Percentiles rank a stretch among this genome's conserved stretches.
phyloP scores from a whole-genome alignment of 1,284 basidiomycete genomes.

The Laetiporus sulphureus region DNA sequence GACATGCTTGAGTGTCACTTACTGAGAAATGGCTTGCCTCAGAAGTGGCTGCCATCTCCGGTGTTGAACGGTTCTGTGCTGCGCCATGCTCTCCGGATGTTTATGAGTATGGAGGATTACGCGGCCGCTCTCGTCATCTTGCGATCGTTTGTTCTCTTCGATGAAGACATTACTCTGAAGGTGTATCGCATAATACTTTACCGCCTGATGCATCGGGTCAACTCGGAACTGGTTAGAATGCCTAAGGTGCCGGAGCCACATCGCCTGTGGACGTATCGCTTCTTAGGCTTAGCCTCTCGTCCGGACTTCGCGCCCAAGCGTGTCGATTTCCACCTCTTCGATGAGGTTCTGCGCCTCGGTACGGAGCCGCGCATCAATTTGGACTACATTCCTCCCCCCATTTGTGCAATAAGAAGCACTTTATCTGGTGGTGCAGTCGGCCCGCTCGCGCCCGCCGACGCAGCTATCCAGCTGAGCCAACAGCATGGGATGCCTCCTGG shows the following conservation, averaged over 20 bases:
- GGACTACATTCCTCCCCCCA: conserved; percentile 10
- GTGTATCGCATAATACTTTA: conserved; percentile 35
- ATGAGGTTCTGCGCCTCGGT: conserved; percentile 12
- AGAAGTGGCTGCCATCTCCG: conserved; percentile 17
- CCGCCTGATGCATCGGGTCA: conserved; percentile 17
- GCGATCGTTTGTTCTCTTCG: conserved; percentile 25
- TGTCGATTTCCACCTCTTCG: conserved; percentile 10
- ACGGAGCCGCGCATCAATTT: conserved; percentile 10
- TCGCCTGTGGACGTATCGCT: conserved; percentile 22
- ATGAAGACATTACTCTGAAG: conserved; percentile 26
- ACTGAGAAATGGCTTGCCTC: conserved; percentile 17
- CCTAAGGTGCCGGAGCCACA: not conserved
- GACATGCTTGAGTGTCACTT: conserved; percentile 37
- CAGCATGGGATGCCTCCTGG: no score
- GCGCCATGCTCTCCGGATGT: conserved; percentile 35
- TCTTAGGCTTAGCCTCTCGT: conserved; percentile 19
- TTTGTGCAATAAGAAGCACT: no score
- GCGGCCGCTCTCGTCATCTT: conserved; percentile 36
- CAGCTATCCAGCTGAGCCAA: no score
- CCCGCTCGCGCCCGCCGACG: no score
- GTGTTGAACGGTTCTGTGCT: conserved; percentile 30
- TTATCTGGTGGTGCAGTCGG: no score
- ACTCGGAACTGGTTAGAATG: conserved; percentile 9
- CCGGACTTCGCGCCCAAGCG: not conserved
- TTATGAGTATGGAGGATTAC: conserved; percentile 39